These are phyloP conservation scores for Amphichorda felina DNA, from an alignment of 2,329 filamentous ascomycete genomes.

Conservation along the genomic window DNA sequence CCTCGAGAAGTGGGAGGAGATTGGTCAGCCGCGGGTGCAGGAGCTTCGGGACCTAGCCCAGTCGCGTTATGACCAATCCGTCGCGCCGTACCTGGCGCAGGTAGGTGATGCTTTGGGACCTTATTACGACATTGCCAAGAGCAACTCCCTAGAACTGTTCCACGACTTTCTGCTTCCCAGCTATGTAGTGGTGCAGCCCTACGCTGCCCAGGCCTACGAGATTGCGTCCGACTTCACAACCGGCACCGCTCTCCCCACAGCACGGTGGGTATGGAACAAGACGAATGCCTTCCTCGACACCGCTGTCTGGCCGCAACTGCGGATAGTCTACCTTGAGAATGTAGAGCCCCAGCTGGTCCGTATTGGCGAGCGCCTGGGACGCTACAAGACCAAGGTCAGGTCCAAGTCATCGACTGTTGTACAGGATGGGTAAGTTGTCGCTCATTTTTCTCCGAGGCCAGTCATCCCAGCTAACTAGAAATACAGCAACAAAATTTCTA, in stretches of 20 bases:
- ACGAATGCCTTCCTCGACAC: slow-evolving; percentile 60
- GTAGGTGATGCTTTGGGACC: slow-evolving; percentile 48
- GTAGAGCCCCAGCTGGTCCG: slow-evolving; percentile 91
- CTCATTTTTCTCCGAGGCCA: too few relatives aligned
- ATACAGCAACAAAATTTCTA: background rate
- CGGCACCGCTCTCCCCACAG: slow-evolving; percentile 60
- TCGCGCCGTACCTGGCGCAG: slow-evolving; percentile 65
- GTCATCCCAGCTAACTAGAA: too few relatives aligned
- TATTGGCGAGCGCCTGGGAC: slow-evolving; percentile 79
- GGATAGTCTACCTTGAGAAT: slow-evolving; percentile 75
- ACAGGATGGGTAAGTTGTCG: too few relatives aligned
- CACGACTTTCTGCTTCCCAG: slow-evolving; percentile 63
- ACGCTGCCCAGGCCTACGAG: slow-evolving; percentile 56
- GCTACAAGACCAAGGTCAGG: slow-evolving; percentile 41
- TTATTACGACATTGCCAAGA: slow-evolving; percentile 57
- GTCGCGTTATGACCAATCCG: slow-evolving; percentile 54
- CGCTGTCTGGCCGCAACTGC: slow-evolving; percentile 70
- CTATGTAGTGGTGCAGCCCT: slow-evolving; percentile 64
- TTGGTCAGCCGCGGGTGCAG: slow-evolving; percentile 61
- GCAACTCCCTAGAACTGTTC: slow-evolving; percentile 55
- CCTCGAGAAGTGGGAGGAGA: slow-evolving; percentile 65
- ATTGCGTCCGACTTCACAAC: slow-evolving; percentile 55
- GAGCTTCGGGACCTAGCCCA: slow-evolving; percentile 50
- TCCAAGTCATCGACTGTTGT: slow-evolving; percentile 6
- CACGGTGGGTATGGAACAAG: slow-evolving; percentile 58